Conservation (phyloP, 2,329 filamentous ascomycete genomes). For the Nannizziopsis barbatae region DNA sequence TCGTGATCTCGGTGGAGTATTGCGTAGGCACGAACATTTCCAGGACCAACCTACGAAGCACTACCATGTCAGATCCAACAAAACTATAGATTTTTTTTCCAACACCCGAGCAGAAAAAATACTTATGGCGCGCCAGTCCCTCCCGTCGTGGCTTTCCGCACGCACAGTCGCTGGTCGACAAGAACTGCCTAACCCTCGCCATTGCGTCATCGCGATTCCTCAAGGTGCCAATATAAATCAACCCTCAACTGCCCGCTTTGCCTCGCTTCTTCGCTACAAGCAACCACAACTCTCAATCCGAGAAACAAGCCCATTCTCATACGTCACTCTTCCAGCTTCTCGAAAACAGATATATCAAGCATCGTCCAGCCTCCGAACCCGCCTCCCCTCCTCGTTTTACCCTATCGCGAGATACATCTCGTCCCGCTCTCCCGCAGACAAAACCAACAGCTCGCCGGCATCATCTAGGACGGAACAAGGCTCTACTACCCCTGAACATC, state of each 20-base stretch:
- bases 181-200: neutral
- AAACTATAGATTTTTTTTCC: too few relatives aligned
- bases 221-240: neutral
- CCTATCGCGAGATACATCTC: too few relatives aligned
- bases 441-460: too few relatives aligned
- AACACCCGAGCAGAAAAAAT: too few relatives aligned
- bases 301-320: neutral
- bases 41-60: neutral
- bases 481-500: neutral
- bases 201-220: conserved; percentile 7
- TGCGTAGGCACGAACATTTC: neutral
- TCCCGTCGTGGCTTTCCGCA: neutral
- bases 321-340: neutral
- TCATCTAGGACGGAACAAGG: too few relatives aligned
- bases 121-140: too few relatives aligned
- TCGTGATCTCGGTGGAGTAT: neutral
- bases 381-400: neutral
- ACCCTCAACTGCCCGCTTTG: neutral
- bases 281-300: neutral
- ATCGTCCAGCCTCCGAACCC: neutral
- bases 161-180: neutral
- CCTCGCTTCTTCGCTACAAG: neutral
- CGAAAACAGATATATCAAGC: neutral
- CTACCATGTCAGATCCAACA: neutral
- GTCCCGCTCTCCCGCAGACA: too few relatives aligned